Evolutionary conservation across 495 filamentous ascomycete species (phyloP).

Genomic region (Massariosphaeria phaeospora): DNA sequence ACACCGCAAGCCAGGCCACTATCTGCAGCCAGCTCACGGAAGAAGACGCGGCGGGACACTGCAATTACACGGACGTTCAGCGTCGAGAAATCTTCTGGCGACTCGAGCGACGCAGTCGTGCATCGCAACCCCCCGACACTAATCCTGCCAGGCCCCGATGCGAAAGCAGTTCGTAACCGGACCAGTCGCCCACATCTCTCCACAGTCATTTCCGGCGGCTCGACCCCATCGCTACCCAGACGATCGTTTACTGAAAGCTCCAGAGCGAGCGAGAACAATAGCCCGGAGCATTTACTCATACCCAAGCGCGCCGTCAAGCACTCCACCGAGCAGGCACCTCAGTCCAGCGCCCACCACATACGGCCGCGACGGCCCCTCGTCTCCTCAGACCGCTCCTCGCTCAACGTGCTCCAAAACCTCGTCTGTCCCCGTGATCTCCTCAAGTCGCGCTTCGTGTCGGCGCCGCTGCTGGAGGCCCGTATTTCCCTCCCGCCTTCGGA

Average conservation of each 20-base stretch:
- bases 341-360: constrained; percentile 16
- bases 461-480: constrained; percentile 30
- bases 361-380: constrained; percentile 14
- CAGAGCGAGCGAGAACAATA: constrained; percentile 3
- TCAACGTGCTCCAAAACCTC: constrained; percentile 34
- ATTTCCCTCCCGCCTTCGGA: constrained; percentile 29
- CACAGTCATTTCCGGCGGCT: constrained; percentile 32
- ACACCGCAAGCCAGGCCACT: constrained; percentile 17
- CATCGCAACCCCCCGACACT: neutral
- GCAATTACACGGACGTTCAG: neutral
- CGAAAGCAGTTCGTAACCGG: constrained; percentile 20
- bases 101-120: constrained; percentile 24
- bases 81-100: constrained; percentile 14
- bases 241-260: neutral
- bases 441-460: constrained; percentile 30
- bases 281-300: neutral
- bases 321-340: constrained; percentile 13
- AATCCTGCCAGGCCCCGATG: neutral
- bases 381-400: constrained; percentile 26
- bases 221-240: constrained; percentile 1
- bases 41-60: constrained; percentile 25
- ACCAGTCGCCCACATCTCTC: constrained; percentile 28
- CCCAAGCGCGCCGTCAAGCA: neutral
- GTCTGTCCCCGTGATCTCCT: constrained; percentile 31
- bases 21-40: constrained; percentile 16